These are phyloP conservation scores for Ophiostoma himal-ulmi DNA, from an alignment of 2,329 filamentous ascomycete species.

Conservation along the genomic window DNA sequence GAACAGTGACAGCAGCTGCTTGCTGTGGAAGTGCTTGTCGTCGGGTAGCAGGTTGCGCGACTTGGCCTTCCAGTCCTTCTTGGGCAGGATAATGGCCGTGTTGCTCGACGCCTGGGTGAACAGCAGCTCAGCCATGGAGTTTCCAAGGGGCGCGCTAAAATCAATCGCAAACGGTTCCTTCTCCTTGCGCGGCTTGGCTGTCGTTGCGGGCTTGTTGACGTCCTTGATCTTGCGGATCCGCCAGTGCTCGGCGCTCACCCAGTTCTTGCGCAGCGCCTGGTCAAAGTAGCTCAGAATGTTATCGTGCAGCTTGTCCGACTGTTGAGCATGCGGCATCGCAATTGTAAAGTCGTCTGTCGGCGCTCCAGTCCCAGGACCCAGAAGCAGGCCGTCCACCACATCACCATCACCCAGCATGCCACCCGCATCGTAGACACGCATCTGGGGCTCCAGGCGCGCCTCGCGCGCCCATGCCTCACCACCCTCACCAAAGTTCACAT, in stretches of 20 bases:
- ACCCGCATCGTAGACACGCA: slow-evolving; percentile 66
- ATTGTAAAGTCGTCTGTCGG: slow-evolving; percentile 68
- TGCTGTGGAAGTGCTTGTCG: slow-evolving; percentile 97
- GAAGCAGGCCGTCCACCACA: slow-evolving; percentile 48
- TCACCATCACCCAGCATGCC: slow-evolving; percentile 43
- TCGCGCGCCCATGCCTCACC: slow-evolving; percentile 94
- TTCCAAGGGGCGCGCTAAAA: slow-evolving; percentile 70
- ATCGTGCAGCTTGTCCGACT: slow-evolving; percentile 68
- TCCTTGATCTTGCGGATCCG: slow-evolving; percentile 90
- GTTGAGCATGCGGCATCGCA: slow-evolving; percentile 65
- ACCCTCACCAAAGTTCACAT: slow-evolving; percentile 87
- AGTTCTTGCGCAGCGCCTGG: slow-evolving; percentile 92
- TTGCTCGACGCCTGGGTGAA: slow-evolving; percentile 78
- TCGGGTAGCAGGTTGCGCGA: slow-evolving; percentile 89
- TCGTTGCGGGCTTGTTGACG: slow-evolving; percentile 30
- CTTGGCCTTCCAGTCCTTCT: slow-evolving; percentile 93
- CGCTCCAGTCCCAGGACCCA: slow-evolving; percentile 56
- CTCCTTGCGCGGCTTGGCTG: slow-evolving; percentile 69
- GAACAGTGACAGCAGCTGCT: slow-evolving; percentile 81
- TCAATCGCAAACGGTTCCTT: slow-evolving; percentile 96
- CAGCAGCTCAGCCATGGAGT: slow-evolving; percentile 65
- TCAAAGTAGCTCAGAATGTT: slow-evolving; percentile 98
- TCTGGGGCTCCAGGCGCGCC: slow-evolving; percentile 78
- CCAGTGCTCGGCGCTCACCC: slow-evolving; percentile 98
- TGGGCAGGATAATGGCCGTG: slow-evolving; percentile 75